Evolutionary conservation across 108 stramenopile species (phyloP).

Genomic region (Parietichytrium sp.): DNA sequence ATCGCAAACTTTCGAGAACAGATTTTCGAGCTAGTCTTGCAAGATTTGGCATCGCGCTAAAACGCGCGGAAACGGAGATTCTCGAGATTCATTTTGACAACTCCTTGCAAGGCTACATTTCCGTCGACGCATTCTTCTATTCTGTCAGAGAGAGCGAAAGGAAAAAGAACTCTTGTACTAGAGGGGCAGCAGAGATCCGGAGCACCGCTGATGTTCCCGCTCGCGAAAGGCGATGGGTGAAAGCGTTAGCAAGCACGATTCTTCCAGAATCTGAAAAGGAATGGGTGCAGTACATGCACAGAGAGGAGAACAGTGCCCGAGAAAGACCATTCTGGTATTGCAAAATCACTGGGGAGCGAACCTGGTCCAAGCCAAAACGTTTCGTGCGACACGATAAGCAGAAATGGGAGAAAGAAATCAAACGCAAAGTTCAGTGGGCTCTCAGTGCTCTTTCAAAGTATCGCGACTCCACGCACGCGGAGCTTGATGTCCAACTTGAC

Average conservation of each 20-base stretch:
- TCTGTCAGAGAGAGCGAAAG: neutral
- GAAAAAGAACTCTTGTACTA: neutral
- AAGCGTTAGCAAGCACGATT: neutral
- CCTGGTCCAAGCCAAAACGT: neutral
- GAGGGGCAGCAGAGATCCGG: neutral
- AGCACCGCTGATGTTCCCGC: neutral
- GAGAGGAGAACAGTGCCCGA: neutral
- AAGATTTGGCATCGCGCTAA: neutral
- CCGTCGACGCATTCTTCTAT: constrained; percentile 24
- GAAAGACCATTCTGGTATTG: constrained; percentile 30
- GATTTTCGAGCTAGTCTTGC: constrained; percentile 6
- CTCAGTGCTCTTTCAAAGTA: neutral
- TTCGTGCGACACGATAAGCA: neutral
- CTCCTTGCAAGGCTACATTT: neutral
- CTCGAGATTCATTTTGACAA: neutral
- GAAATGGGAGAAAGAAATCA: constrained; percentile 2
- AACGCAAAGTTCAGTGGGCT: neutral
- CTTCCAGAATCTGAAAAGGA: neutral
- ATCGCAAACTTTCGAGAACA: neutral
- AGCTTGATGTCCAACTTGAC: constrained; percentile 2
- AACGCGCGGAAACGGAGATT: neutral
- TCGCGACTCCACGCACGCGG: neutral
- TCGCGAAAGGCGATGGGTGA: neutral
- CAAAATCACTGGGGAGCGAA: neutral
- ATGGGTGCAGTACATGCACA: constrained; percentile 30